These are phyloP conservation scores for Blastocystis sp. DNA, from an alignment of 352 stramenopile species.

Conservation along the genomic window DNA sequence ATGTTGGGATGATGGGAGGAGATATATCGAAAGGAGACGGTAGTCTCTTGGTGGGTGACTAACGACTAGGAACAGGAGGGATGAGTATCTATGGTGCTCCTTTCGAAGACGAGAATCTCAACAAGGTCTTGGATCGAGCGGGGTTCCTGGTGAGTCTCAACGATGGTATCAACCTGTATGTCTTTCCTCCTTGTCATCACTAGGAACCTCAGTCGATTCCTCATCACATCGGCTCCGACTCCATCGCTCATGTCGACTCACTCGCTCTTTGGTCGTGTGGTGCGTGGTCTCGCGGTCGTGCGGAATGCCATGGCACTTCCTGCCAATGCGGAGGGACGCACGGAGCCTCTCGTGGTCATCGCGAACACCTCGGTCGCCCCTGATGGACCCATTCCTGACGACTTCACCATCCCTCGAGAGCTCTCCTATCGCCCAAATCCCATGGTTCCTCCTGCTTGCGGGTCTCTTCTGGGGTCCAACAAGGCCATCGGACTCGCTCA, in stretches of 20 bases:
- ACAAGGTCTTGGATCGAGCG: slow-evolving; percentile 25
- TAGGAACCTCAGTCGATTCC: slow-evolving; percentile 56
- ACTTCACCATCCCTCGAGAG: slow-evolving; percentile 46
- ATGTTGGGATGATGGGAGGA: slow-evolving; percentile 24
- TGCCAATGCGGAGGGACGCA: background rate
- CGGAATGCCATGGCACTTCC: background rate
- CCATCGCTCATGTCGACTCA: background rate
- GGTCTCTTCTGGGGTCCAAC: background rate
- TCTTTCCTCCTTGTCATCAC: background rate
- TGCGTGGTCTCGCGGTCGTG: slow-evolving; percentile 34
- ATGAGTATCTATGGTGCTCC: slow-evolving; percentile 61
- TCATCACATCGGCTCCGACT: slow-evolving; percentile 44
- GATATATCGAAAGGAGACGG: slow-evolving; percentile 46
- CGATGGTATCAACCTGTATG: slow-evolving; percentile 41
- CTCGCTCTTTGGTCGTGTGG: slow-evolving; percentile 27
- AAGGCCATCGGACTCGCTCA: background rate
- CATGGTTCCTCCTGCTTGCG: slow-evolving; percentile 23
- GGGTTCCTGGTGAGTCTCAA: slow-evolving; percentile 31
- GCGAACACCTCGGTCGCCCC: slow-evolving; percentile 16
- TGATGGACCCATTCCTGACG: slow-evolving; percentile 24
- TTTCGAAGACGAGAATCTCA: slow-evolving; percentile 58
- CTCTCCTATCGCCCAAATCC: slow-evolving; percentile 25
- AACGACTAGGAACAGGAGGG: background rate
- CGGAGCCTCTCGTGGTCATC: background rate
- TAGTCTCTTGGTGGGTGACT: background rate